Base-by-base conservation (phyloP, 805 yeast genomes). In the Wickerhamia fluorescens region DNA sequence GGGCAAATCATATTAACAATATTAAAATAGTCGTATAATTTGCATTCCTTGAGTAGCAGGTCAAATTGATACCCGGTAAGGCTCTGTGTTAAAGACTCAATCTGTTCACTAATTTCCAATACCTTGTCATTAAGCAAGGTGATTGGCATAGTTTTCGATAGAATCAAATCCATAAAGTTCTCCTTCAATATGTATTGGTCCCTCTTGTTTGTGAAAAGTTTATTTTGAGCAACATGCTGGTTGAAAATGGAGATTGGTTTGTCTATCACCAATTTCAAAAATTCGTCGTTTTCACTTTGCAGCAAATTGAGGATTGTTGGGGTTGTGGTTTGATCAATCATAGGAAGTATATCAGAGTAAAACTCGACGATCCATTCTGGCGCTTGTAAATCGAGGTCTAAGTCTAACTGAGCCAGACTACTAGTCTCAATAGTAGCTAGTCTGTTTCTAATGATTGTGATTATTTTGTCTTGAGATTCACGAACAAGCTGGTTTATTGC, bases 281-380 rank as follows among this genome's bases (percentile, higher is more conserved):
- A 61, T 10, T 50, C 40, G 1, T 44, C 44, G 30, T 65, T 53
- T 11, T 56, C 55, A 0, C 53, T 56, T 1, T 44, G 45, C 4
- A 58, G 40, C 20, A 74, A 46, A 15, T 60, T 60, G 38, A 79
- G 45, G 6, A 76, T 47, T 3, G 68, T 57, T 5, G 49, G 49
- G 6, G 60, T 42, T 16, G 44, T 41, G 33, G 39, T 36, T 33
- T 49, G 58, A 36, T 73, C 75, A 36, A 81, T 66, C 2, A 84
- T 52, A 1, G 74, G 73, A 33, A 78, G 61, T 16, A 81, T 59
- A 10, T 74, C 79, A 0, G 73, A 58, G 27, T 80, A 66, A 40
- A 78, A 75, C n/a, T 73, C 78, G 27, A 71, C 60, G 14, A 83
- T 56, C 87, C 94, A 88, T 35, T 83, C 94, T 0, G 96, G 95